Percentiles rank a stretch among this genome's conserved stretches.
Conservation (phyloP, 202 grass and related monocot genomes). For the Carex sylvatica region DNA sequence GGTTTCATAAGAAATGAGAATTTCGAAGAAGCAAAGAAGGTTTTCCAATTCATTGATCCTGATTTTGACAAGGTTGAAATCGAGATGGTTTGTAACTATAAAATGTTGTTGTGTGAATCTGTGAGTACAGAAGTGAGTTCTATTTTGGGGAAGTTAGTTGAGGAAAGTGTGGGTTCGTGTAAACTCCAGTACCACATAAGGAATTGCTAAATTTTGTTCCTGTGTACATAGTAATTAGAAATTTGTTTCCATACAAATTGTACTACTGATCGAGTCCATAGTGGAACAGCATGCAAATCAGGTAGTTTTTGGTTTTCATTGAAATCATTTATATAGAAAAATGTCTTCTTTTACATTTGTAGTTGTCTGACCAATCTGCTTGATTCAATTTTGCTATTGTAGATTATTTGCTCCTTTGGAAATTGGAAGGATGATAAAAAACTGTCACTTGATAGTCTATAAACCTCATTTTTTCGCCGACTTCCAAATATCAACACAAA, state of each 20-base stretch:
- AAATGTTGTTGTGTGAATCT: conserved; percentile 35
- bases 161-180: conserved; percentile 32
- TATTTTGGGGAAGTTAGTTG: conserved; percentile 37
- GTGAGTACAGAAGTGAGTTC: conserved; percentile 40
- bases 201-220: conserved; percentile 28
- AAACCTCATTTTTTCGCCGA: not conserved
- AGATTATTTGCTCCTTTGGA: not conserved
- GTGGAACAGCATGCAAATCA: not conserved
- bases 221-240: not conserved
- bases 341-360: not conserved
- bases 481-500: not conserved
- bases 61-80: conserved; percentile 49
- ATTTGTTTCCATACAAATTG: not conserved
- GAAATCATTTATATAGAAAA: not conserved
- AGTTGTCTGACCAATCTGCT: not conserved
- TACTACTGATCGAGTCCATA: not conserved
- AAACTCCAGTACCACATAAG: conserved; percentile 16
- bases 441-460: not conserved
- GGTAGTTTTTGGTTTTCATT: not conserved
- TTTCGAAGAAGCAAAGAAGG: conserved; percentile 54
- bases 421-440: not conserved
- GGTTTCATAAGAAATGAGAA: conserved; percentile 79
- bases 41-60: conserved; percentile 56
- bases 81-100: conserved; percentile 40
- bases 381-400: not conserved